phyloP scores from a whole-genome alignment of 495 filamentous ascomycete genomes.

The Podospora pseudoanserina region DNA sequence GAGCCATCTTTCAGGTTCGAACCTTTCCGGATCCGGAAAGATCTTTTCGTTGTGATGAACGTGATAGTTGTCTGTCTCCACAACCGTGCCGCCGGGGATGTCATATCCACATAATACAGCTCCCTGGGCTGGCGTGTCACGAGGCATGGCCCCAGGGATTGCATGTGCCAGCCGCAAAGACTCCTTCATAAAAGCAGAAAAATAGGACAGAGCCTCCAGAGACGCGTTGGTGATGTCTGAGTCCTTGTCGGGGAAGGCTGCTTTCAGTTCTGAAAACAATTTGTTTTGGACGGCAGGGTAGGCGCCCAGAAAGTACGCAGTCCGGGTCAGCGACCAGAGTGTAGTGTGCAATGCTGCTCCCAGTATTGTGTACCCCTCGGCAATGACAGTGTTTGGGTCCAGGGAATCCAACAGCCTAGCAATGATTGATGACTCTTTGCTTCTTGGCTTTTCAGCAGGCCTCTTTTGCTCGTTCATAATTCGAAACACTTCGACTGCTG shows the following conservation, averaged over 20 bases:
- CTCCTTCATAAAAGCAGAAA: slow-evolving; percentile 4
- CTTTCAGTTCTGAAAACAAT: background rate
- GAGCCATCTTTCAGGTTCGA: slow-evolving; percentile 6
- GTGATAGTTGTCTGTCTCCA: slow-evolving; percentile 1
- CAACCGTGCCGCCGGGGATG: slow-evolving; percentile 1
- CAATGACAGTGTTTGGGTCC: background rate
- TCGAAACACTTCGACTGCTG: background rate
- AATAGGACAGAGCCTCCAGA: background rate
- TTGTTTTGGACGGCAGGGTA: slow-evolving; percentile 1
- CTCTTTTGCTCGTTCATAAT: background rate
- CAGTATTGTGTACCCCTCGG: background rate
- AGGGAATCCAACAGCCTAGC: slow-evolving; percentile 1
- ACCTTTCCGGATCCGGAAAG: slow-evolving; percentile 1
- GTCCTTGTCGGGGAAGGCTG: background rate
- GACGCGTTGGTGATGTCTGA: background rate
- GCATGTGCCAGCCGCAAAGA: background rate
- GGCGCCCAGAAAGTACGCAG: background rate
- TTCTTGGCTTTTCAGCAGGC: background rate
- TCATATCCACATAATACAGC: background rate
- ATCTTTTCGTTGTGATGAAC: background rate
- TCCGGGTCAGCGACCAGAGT: background rate
- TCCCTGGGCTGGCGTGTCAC: background rate
- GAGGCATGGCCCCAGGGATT: background rate
- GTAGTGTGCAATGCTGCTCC: slow-evolving; percentile 6
- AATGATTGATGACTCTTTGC: background rate